Conservation (phyloP, 2,329 filamentous ascomycete genomes). For the Botrytis elliptica region DNA sequence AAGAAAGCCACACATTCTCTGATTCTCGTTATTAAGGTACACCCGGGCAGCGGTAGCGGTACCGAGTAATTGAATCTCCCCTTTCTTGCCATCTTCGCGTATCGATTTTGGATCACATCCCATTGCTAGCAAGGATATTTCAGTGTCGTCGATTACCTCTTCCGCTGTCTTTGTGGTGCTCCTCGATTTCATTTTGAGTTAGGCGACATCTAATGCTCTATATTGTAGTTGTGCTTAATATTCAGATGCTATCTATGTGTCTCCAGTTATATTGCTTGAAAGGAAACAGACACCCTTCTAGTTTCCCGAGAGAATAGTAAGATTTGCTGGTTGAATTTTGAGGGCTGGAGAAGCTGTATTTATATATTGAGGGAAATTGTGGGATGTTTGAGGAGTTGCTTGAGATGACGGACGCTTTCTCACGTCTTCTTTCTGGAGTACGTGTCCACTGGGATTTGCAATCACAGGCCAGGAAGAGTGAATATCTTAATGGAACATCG, state of each 20-base stretch:
- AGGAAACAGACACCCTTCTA: not conserved
- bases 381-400: not conserved
- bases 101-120: accelerated
- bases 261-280: not conserved
- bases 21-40: not conserved
- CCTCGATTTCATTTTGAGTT: no score
- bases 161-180: not conserved
- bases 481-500: not conserved
- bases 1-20: no score
- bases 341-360: not conserved
- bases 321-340: not conserved
- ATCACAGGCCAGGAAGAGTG: not conserved
- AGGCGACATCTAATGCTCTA: no score
- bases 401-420: not conserved
- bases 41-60: no score
- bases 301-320: accelerated
- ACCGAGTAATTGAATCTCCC: not conserved
- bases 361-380: not conserved
- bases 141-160: not conserved
- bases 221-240: no score
- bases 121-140: not conserved
- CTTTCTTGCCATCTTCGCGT: not conserved
- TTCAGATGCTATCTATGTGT: no score
- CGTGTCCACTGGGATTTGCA: accelerated
- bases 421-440: not conserved